These are phyloP conservation scores for Talinum fruticosum DNA, from an alignment of 148 eudicot species.

Conservation along the genomic window DNA sequence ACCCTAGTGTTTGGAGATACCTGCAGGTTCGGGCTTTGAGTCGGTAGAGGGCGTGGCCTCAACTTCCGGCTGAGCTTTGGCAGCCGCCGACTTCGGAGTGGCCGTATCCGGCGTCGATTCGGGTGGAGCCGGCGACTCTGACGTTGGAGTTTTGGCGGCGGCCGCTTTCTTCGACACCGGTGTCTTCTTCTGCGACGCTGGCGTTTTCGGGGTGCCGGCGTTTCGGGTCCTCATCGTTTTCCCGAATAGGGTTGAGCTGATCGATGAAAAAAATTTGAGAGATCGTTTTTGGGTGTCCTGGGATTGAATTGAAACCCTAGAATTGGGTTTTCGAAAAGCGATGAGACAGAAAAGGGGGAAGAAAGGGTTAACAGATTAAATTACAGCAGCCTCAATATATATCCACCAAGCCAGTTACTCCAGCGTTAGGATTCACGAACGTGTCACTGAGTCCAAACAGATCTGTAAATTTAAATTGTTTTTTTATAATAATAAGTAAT, in stretches of 20 bases:
- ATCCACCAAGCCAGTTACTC: neutral
- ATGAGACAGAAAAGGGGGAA: neutral
- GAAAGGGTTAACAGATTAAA: neutral
- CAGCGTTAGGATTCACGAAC: no score
- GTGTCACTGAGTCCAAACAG: no score
- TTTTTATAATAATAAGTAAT: no score
- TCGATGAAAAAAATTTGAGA: neutral
- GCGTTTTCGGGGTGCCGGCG: slow-evolving; percentile 46
- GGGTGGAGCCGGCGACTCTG: slow-evolving; percentile 17
- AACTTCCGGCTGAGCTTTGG: no score
- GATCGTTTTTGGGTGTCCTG: neutral
- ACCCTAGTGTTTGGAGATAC: slow-evolving; percentile 14
- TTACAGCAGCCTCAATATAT: neutral
- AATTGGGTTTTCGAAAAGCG: neutral
- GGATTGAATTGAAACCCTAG: slow-evolving; percentile 19
- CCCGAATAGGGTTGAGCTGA: neutral
- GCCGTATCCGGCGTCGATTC: slow-evolving; percentile 20
- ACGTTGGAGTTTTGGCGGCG: slow-evolving; percentile 30
- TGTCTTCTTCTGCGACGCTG: slow-evolving; percentile 41
- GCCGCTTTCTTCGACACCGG: slow-evolving; percentile 50
- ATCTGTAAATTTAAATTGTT: no score
- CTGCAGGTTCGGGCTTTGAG: slow-evolving; percentile 33
- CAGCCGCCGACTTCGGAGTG: slow-evolving; percentile 16
- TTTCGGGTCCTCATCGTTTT: slow-evolving; percentile 62
- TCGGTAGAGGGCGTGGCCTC: slow-evolving; percentile 14